Base-by-base conservation (phyloP, 2,329 filamentous ascomycete species). In the Monosporascus sp. region DNA sequence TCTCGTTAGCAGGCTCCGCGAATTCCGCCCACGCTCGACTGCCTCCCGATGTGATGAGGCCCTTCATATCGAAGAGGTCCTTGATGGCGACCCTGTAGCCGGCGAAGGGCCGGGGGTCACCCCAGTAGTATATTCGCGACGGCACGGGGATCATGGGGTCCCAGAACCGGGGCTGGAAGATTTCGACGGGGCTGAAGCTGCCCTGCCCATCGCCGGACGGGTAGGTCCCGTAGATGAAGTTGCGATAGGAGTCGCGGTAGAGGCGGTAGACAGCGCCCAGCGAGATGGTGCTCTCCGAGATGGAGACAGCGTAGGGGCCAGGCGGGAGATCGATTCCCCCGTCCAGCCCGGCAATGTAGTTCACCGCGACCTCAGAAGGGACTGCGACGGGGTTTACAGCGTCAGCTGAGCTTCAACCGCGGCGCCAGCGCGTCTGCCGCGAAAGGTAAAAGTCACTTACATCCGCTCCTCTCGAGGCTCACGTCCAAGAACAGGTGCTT, bases 61-160 rank as follows among this genome's bases (percentile, higher is more conserved):
- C 69, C 50, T 66, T 65, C 38, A 72, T 58, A 52, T 71, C 64
- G 54, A 63, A 72, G 2, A 70, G 54, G 47, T 72, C 70, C 51
- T 72, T 72, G 52, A 72, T 63, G 1, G 63, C 65, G 14, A 72
- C 58, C 2, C 72, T 63, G 6, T 55, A 52, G 6, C 70, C 70
- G 1, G 65, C 68, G 7, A 72, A 54, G 0, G 70, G 68, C 24
- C 68, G 62, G 3, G 61, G 28, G 45, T 73, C 71, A 3, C 50
- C 60, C 62, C 62, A 67, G 31, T 56, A 58, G 59, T 74, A 74
- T 9, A 74, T 63, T 1, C 72, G 63, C 0, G 72, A 74, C 1
- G 72, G 71, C 1, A 74, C 71, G 0, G 63, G 61, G 45, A 65
- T 62, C 64, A 66, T 52, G 53, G 61, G 60, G 38, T 58, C 58